These are phyloP conservation scores for Globisporangium cederbergense DNA, from an alignment of 352 stramenopile species.

Conservation along the genomic window DNA sequence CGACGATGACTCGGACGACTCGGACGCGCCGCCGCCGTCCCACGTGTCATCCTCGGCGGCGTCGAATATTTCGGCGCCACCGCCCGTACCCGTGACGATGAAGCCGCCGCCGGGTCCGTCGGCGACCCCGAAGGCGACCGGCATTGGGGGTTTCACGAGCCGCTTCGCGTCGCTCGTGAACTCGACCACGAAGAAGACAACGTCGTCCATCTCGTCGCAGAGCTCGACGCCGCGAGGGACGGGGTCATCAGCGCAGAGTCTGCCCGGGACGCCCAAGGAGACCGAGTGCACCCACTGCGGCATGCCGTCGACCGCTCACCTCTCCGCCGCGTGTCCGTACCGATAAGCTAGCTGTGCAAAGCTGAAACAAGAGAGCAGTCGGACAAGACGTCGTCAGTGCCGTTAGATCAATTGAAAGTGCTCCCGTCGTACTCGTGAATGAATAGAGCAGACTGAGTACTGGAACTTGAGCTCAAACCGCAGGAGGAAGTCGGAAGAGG, in stretches of 20 bases:
- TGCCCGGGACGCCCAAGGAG: slow-evolving; percentile 25
- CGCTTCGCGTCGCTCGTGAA: slow-evolving; percentile 58
- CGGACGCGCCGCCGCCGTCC: slow-evolving; percentile 31
- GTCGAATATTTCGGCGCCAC: slow-evolving; percentile 25
- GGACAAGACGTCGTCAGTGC: background rate
- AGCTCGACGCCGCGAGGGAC: slow-evolving; percentile 26
- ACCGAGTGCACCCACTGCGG: slow-evolving; percentile 44
- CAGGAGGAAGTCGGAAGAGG: background rate
- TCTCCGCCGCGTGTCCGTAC: slow-evolving; percentile 52
- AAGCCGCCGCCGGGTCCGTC: slow-evolving; percentile 26
- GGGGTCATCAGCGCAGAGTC: slow-evolving; percentile 21
- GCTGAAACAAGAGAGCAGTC: background rate
- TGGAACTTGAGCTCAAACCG: background rate
- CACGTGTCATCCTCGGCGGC: slow-evolving; percentile 22
- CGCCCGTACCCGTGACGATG: slow-evolving; percentile 27
- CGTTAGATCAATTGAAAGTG: background rate
- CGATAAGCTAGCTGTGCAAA: slow-evolving; percentile 26
- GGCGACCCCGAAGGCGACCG: slow-evolving; percentile 8
- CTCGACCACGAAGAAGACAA: slow-evolving; percentile 50
- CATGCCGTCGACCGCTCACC: slow-evolving; percentile 39
- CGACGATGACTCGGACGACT: slow-evolving; percentile 50
- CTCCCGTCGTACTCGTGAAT: background rate
- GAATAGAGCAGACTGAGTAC: background rate
- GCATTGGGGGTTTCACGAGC: slow-evolving; percentile 36
- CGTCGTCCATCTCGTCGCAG: slow-evolving; percentile 14